Evolutionary conservation across 768 basidiomycete genomes (phyloP).

Genomic region (Naganishia vaughanmartiniae): DNA sequence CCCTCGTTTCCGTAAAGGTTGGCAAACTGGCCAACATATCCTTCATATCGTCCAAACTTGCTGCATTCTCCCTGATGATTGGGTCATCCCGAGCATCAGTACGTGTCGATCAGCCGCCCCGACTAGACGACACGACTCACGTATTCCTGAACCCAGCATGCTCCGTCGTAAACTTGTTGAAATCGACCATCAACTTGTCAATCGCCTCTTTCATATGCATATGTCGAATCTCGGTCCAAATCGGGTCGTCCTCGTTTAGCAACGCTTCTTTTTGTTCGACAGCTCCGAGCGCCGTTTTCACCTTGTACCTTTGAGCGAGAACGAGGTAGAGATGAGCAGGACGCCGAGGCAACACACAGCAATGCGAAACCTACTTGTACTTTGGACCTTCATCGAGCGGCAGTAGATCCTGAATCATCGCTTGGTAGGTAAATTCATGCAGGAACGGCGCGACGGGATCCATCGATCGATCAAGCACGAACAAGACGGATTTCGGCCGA

Average conservation of each 20-base stretch:
- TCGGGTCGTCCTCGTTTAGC: constrained; percentile 79
- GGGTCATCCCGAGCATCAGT: neutral
- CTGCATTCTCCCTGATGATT: constrained; percentile 12
- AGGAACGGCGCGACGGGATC: constrained; percentile 84
- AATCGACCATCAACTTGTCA: constrained; percentile 92
- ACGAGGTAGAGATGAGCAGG: neutral
- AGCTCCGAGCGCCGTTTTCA: constrained; percentile 77
- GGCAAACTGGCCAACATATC: constrained; percentile 95
- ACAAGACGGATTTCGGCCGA: constrained; percentile 71
- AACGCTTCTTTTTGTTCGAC: constrained; percentile 84
- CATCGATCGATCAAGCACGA: constrained; percentile 96
- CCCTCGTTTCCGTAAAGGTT: constrained; percentile 90
- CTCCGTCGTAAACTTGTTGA: constrained; percentile 88
- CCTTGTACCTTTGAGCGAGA: constrained; percentile 68
- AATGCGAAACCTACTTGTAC: constrained; percentile 67
- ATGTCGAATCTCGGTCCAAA: constrained; percentile 90
- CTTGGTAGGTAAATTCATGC: constrained; percentile 98
- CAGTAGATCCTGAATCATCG: constrained; percentile 93
- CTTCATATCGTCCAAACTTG: constrained; percentile 91
- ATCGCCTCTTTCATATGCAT: constrained; percentile 99
- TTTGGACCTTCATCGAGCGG: constrained; percentile 79
- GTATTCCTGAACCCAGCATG: constrained; percentile 86
- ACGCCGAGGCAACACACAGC: constrained; percentile 3
- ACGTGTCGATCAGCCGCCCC: too few species aligned
- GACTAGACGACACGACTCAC: constrained; percentile 54